Evolutionary conservation across 169 alveolate genomes (phyloP).

Genomic region (Neospora caninum): DNA sequence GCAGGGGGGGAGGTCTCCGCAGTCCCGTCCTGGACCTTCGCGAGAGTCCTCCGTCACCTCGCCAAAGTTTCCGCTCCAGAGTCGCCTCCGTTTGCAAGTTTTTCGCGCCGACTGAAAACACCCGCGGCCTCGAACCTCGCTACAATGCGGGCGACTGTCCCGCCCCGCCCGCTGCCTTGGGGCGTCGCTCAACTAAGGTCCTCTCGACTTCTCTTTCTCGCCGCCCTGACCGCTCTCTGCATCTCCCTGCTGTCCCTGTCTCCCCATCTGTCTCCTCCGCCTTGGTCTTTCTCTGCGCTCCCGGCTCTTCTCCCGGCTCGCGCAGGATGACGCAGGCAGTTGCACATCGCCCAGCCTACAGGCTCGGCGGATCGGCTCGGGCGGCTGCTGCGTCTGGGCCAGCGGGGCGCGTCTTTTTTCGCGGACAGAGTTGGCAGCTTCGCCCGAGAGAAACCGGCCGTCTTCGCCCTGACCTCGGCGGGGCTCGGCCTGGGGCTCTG

Average conservation of each 20-base stretch:
- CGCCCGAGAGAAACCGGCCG: background rate
- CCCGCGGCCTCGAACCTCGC: too few relatives aligned
- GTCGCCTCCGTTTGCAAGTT: too few relatives aligned
- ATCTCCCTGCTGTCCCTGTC: background rate
- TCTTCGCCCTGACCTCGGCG: background rate
- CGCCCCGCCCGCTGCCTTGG: background rate
- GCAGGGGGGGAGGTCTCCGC: too few relatives aligned
- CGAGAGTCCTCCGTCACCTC: too few relatives aligned
- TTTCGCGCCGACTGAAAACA: too few relatives aligned
- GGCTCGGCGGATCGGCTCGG: constrained; percentile 13
- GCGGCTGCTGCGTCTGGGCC: background rate
- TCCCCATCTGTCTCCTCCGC: background rate
- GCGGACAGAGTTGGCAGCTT: background rate
- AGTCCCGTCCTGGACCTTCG: too few relatives aligned
- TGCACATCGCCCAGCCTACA: background rate
- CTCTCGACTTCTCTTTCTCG: background rate
- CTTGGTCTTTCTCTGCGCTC: background rate
- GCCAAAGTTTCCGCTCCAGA: too few relatives aligned
- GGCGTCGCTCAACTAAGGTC: background rate
- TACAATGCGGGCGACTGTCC: background rate
- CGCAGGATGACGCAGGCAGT: constrained; percentile 23
- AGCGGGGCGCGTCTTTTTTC: background rate
- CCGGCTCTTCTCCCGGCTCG: background rate
- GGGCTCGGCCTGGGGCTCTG: background rate
- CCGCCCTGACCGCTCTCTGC: background rate